These are phyloP conservation scores for Moringa oleifera DNA, from an alignment of 345 rosid species.

Conservation along the genomic window DNA sequence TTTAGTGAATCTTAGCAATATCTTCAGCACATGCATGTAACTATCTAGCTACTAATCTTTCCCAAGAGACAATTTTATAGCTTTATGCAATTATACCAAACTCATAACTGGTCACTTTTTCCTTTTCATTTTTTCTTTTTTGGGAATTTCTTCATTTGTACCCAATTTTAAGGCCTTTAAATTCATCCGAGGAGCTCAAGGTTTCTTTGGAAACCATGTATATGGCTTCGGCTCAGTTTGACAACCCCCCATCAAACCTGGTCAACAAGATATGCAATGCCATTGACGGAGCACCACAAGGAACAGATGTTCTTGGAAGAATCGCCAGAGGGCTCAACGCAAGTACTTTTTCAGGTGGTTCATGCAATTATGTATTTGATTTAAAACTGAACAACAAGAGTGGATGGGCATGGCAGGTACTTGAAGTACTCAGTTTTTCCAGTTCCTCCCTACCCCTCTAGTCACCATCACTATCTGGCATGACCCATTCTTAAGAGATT, in stretches of 20 bases:
- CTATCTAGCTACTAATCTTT: no score
- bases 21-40: conserved; percentile 56
- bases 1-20: conserved; percentile 39
- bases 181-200: conserved; percentile 19
- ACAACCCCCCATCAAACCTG: conserved; percentile 19
- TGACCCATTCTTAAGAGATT: no score
- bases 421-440: neutral
- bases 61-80: no score
- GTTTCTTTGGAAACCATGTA: conserved; percentile 16
- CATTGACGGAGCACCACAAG: conserved; percentile 21
- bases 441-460: no score
- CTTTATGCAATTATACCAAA: no score
- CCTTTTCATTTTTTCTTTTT: neutral
- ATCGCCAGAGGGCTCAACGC: conserved; percentile 28
- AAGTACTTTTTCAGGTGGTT: neutral
- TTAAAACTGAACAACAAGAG: neutral
- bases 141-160: neutral
- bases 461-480: no score
- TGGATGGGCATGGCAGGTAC: conserved; percentile 49
- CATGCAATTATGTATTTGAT: neutral
- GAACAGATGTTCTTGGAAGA: conserved; percentile 21
- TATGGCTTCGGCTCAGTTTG: conserved; percentile 37
- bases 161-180: conserved; percentile 20
- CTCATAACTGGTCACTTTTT: no score
- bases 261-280: conserved; percentile 34